A percentile compares a stretch with the other conserved stretches of the same genome.
These are phyloP conservation scores for Gracilaria vermiculophylla DNA, from an alignment of 23 red algal species.

Conservation along the genomic window DNA sequence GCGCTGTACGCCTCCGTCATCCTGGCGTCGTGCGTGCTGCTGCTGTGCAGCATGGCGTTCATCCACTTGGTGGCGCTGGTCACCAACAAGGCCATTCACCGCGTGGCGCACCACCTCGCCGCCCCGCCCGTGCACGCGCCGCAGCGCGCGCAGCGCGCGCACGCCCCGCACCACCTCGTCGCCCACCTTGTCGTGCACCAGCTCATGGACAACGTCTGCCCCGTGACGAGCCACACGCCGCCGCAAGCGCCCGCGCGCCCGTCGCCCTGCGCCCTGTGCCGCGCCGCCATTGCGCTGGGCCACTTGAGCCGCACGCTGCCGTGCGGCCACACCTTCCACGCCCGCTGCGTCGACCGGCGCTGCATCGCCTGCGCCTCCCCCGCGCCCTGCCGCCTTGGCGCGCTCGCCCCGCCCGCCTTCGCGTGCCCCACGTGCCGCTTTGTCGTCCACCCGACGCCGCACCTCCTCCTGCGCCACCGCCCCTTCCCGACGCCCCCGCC, in stretches of 20 bases:
- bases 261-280: slow-evolving; percentile 26
- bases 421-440: slow-evolving; percentile 12
- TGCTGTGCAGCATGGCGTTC: not conserved
- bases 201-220: slow-evolving; percentile 30
- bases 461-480: slow-evolving; percentile 1
- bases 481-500: too few species aligned
- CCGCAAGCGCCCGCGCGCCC: slow-evolving; percentile 5
- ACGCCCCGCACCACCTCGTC: not conserved
- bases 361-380: not conserved
- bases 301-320: slow-evolving; percentile 10
- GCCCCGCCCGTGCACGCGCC: too few species aligned
- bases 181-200: not conserved
- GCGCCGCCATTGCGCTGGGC: slow-evolving; percentile 17
- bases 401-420: not conserved
- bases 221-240: slow-evolving; percentile 35
- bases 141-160: too few species aligned
- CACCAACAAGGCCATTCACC: not conserved
- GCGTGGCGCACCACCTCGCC: not conserved
- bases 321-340: slow-evolving; percentile 46
- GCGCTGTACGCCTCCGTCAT: not conserved
- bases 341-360: slow-evolving; percentile 26
- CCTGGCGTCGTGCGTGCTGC: not conserved
- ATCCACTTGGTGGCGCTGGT: not conserved
- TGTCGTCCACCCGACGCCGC: slow-evolving; percentile 31
- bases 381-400: not conserved